These are phyloP conservation scores for Stachybotrys chartarum DNA, from an alignment of 2,329 filamentous ascomycete species.

Conservation along the genomic window DNA sequence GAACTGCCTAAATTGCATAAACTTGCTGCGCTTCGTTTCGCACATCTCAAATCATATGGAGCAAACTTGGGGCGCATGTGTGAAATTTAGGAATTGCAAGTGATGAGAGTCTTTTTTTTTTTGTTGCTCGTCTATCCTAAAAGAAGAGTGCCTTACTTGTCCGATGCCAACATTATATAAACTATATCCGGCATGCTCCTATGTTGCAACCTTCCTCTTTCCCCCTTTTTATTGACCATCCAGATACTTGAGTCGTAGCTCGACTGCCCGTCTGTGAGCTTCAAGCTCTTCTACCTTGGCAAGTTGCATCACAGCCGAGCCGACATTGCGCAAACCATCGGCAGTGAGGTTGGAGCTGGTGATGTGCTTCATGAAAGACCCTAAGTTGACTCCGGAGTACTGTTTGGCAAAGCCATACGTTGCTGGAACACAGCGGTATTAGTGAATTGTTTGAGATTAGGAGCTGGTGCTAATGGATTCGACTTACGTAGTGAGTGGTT, in stretches of 20 bases:
- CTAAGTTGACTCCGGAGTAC: slow-evolving; percentile 95
- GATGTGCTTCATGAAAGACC: slow-evolving; percentile 96
- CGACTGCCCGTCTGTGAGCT: slow-evolving; percentile 82
- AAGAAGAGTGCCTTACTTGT: too few relatives aligned
- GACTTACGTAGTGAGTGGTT: slow-evolving; percentile 93
- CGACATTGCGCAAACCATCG: slow-evolving; percentile 79
- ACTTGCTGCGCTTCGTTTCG: neutral
- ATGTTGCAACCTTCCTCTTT: slow-evolving; percentile 6
- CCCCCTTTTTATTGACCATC: slow-evolving; percentile 18
- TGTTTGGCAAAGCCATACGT: slow-evolving; percentile 98
- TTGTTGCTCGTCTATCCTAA: too few relatives aligned
- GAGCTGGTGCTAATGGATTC: neutral
- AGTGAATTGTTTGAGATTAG: slow-evolving; percentile 10
- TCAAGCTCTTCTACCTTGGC: slow-evolving; percentile 92
- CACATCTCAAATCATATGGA: too few relatives aligned
- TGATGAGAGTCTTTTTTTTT: too few relatives aligned
- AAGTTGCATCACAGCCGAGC: slow-evolving; percentile 85
- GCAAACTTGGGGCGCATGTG: too few relatives aligned
- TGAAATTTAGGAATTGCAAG: too few relatives aligned
- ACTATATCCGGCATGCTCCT: neutral
- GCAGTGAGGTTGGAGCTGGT: slow-evolving; percentile 86
- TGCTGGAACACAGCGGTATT: slow-evolving; percentile 42
- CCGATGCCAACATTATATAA: neutral
- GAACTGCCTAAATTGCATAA: neutral
- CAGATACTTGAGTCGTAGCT: slow-evolving; percentile 64